These are phyloP conservation scores for Angomonas ambiguus DNA, from an alignment of 208 protist genomes.

Conservation along the genomic window DNA sequence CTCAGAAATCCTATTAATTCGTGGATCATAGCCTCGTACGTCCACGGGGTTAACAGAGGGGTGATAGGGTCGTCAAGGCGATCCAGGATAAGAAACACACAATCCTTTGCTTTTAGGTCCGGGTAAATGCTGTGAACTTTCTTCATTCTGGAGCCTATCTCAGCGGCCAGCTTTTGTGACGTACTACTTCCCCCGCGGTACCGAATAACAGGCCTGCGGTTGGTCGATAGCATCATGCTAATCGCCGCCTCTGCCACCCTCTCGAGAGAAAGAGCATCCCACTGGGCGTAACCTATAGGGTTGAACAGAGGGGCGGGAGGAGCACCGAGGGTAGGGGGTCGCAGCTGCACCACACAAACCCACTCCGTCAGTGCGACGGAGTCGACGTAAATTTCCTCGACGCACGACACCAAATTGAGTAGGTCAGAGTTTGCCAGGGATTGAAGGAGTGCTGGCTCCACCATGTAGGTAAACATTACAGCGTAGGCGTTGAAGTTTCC, in stretches of 20 bases:
- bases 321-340: conserved; percentile 37
- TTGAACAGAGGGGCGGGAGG: conserved; percentile 41
- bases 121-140: conserved; percentile 81
- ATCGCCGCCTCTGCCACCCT: conserved; percentile 77
- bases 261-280: conserved; percentile 53
- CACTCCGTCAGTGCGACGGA: conserved; percentile 89
- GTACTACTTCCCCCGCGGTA: conserved; percentile 65
- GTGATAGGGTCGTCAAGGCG: conserved; percentile 95
- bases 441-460: conserved; percentile 74
- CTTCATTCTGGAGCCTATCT: conserved; percentile 73
- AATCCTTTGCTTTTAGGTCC: conserved; percentile 78
- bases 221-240: conserved; percentile 83
- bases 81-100: conserved; percentile 81
- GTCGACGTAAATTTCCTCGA: conserved; percentile 94
- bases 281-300: conserved; percentile 74
- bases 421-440: conserved; percentile 94
- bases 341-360: conserved; percentile 64
- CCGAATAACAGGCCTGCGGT: conserved; percentile 77
- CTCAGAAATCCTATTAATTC: conserved; percentile 95
- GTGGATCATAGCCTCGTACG: conserved; percentile 99
- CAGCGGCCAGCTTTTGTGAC: conserved; percentile 67
- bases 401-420: conserved; percentile 87
- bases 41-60: conserved; percentile 97
- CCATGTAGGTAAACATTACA: conserved; percentile 92
- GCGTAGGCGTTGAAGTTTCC: conserved; percentile 85